Base-by-base conservation (phyloP, 2,329 filamentous ascomycete species). In the Hypoxylon sp. region DNA sequence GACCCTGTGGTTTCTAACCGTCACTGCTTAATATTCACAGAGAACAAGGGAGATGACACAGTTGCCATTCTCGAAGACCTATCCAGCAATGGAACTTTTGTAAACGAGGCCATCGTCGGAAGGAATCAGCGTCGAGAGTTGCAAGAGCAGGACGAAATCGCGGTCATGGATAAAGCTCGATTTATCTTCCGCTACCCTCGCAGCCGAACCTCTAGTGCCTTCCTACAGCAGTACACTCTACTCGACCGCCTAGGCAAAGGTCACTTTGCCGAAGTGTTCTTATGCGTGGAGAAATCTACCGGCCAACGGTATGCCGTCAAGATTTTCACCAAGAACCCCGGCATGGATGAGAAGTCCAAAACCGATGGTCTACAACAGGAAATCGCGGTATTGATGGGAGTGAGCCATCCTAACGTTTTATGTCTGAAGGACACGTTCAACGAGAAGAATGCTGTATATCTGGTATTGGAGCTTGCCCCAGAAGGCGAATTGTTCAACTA, bases 401-500 rank as follows among this genome's bases (percentile, higher is more conserved):
- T 99, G 68, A 97, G 92, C 78, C 96, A 99, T 79, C 93, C 94
- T 3, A 96, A 97, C 72, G 87, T 99, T 58, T 85, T 99, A 13
- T 98, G 94, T 78, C 84, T 99, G 61, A 98, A 97, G 80, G 94
- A 97, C 72, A 97, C 94, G 0, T 99, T 97, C 78, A 93, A 97
- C 76, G 96, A 99, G 79, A 87, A 87, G 53, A 94, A 96, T 73
- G 93, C 93, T 1, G 94, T 98, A 19, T 98, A 97, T 78, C 84
- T 99, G 46, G 91, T 99, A 10, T 83, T 98, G 53, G 96, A 99
- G 79, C 86, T 98, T 73, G 95, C 95, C 1, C 85, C 94, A 0
- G 94, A 97, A 80, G 96, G 96, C 75, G 97, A 99, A 81, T 84
- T 99, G 13, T 99, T 99, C 86, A 97, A 98, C 78, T 91, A 90